Conservation (phyloP, 2,329 filamentous ascomycete genomes). For the Calonectria leucothoes region DNA sequence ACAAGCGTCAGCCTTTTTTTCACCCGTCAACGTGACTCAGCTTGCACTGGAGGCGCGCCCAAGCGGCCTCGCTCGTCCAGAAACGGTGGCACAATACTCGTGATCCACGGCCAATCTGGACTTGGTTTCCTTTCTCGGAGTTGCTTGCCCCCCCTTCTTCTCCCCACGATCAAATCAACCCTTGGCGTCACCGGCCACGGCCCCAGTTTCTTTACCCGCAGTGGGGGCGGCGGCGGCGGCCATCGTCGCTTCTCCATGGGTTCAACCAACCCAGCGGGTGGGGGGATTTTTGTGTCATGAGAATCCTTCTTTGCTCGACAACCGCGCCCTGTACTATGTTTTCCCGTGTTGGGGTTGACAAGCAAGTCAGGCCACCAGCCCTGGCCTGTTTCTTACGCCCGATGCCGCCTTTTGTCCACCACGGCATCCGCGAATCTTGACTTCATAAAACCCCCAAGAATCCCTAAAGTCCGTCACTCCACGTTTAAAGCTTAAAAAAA, state of each 20-base stretch:
- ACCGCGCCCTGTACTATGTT: not conserved
- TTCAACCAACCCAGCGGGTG: not conserved
- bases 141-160: not conserved
- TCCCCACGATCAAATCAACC: not conserved
- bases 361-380: constrained; percentile 1
- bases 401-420: not conserved
- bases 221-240: too few species aligned
- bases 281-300: not conserved
- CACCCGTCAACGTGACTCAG: not conserved
- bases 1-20: not conserved
- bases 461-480: not conserved
- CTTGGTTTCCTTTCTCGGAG: not conserved
- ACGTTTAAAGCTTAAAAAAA: not conserved
- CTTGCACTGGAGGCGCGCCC: not conserved
- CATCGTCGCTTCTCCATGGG: constrained; percentile 1
- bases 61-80: not conserved
- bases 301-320: constrained; percentile 7
- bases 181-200: not conserved
- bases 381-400: not conserved
- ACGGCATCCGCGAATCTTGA: not conserved
- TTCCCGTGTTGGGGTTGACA: not conserved
- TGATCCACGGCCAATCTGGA: not conserved
- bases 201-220: not conserved
- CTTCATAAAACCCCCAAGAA: not conserved
- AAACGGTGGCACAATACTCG: not conserved